Conservation (phyloP, 2,329 filamentous ascomycete species). For the Talaromyces sp. region DNA sequence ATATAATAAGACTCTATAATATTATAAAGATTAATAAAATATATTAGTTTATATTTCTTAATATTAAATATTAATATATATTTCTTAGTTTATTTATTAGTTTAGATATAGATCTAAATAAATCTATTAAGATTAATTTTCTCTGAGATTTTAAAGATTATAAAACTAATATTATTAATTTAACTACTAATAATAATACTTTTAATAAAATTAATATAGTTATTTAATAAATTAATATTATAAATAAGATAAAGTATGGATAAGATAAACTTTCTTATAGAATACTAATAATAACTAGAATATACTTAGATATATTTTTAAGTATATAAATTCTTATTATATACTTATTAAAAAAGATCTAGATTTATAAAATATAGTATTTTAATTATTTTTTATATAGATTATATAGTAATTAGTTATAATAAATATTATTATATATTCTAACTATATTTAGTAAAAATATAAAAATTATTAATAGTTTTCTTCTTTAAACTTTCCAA, state of each 20-base stretch:
- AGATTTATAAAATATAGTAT: neutral
- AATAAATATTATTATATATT: neutral
- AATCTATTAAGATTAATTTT: neutral
- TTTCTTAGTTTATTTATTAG: neutral
- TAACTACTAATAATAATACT: neutral
- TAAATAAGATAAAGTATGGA: neutral
- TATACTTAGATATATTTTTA: neutral
- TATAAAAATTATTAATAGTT: neutral
- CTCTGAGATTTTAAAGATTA: neutral
- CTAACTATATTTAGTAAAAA: neutral
- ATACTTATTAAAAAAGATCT: neutral
- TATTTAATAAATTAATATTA: neutral
- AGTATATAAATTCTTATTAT: neutral
- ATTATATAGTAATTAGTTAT: neutral
- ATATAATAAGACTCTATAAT: neutral
- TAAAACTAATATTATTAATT: neutral
- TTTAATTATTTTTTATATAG: neutral
- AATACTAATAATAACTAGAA: neutral
- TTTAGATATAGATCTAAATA: neutral
- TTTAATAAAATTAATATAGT: neutral
- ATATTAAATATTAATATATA: neutral
- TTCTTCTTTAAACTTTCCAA: neutral
- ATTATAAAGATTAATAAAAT: too few species aligned
- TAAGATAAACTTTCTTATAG: neutral
- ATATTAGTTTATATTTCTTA: neutral